Conservation (phyloP, 2,329 filamentous ascomycete species). For the Escovopsis sp. region DNA sequence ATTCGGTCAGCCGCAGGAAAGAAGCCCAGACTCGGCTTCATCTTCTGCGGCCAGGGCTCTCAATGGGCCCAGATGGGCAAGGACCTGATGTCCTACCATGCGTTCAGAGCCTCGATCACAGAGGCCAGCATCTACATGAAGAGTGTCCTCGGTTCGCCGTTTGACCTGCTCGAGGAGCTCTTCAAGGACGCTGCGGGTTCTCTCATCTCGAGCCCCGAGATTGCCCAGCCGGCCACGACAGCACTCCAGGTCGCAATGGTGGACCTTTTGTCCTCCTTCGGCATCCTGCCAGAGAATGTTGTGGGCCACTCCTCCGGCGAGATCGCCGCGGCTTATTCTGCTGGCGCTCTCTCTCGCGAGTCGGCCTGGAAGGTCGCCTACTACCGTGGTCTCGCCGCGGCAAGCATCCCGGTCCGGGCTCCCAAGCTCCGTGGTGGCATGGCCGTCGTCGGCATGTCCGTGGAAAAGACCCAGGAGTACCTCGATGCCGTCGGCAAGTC, state of each 20-base stretch:
- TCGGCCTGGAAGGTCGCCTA: constrained; percentile 28
- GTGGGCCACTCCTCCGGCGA: constrained; percentile 34
- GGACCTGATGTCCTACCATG: constrained; percentile 25
- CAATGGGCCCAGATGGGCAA: constrained; percentile 29
- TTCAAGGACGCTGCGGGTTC: constrained; percentile 12
- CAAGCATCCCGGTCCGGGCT: constrained; percentile 12
- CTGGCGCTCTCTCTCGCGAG: constrained; percentile 19
- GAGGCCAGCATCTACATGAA: constrained; percentile 18
- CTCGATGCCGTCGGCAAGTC: constrained; percentile 10
- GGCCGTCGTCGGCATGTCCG: constrained; percentile 25
- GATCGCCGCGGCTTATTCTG: constrained; percentile 30
- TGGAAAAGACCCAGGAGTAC: constrained; percentile 14
- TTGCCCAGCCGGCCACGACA: constrained; percentile 28
- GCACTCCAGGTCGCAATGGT: constrained; percentile 28
- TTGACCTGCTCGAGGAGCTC: constrained; percentile 23
- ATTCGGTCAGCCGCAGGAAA: constrained; percentile 14
- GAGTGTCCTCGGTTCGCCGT: constrained; percentile 15
- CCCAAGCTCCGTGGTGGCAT: constrained; percentile 23
- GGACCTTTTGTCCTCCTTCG: constrained; percentile 22
- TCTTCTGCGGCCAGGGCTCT: constrained; percentile 30
- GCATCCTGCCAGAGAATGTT: constrained; percentile 19
- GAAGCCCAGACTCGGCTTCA: constrained; percentile 21
- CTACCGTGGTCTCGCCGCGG: constrained; percentile 23
- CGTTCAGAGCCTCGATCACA: constrained; percentile 26
- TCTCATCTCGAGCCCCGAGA: constrained; percentile 18